Percentiles rank a stretch among this genome's conserved stretches.
These are phyloP conservation scores for Taphrina deformans DNA, from an alignment of 1,139 yeast species.

Conservation along the genomic window DNA sequence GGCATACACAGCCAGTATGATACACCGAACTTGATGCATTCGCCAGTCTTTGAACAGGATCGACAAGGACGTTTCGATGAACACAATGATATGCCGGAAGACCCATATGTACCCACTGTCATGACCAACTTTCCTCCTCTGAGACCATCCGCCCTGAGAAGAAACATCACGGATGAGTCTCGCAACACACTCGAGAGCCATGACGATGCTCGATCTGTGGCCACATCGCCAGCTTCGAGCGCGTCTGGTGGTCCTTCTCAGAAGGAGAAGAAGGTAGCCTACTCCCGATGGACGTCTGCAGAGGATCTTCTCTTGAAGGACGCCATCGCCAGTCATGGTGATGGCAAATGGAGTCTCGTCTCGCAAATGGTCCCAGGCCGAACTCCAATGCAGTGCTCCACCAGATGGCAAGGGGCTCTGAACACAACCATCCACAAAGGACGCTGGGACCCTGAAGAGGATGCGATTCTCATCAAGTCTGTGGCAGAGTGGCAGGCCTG, in stretches of 20 bases:
- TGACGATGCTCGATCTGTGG: neutral
- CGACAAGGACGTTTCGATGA: constrained; percentile 6
- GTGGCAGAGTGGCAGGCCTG: constrained; percentile 34
- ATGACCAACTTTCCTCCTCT: constrained; percentile 21
- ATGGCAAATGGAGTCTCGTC: constrained; percentile 28
- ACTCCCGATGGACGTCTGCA: constrained; percentile 29
- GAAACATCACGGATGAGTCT: neutral
- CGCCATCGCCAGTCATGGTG: constrained; percentile 29
- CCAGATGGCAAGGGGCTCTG: constrained; percentile 34
- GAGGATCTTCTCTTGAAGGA: constrained; percentile 26
- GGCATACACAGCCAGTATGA: neutral
- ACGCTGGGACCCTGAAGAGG: constrained; percentile 32
- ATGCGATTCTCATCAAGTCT: constrained; percentile 29
- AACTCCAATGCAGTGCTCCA: constrained; percentile 35
- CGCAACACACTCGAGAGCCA: neutral
- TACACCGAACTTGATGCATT: constrained; percentile 7
- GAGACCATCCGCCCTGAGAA: constrained; percentile 4
- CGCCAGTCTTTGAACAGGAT: constrained; percentile 23
- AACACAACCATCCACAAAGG: constrained; percentile 34
- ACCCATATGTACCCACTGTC: constrained; percentile 23
- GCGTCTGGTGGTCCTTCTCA: neutral
- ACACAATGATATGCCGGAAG: constrained; percentile 28
- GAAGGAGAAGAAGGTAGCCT: constrained; percentile 12
- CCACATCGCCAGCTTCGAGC: constrained; percentile 13
- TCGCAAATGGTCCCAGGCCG: constrained; percentile 34